phyloP scores from a whole-genome alignment of 371 early-diverging fungal genomes.

The Umbelopsis sp. region DNA sequence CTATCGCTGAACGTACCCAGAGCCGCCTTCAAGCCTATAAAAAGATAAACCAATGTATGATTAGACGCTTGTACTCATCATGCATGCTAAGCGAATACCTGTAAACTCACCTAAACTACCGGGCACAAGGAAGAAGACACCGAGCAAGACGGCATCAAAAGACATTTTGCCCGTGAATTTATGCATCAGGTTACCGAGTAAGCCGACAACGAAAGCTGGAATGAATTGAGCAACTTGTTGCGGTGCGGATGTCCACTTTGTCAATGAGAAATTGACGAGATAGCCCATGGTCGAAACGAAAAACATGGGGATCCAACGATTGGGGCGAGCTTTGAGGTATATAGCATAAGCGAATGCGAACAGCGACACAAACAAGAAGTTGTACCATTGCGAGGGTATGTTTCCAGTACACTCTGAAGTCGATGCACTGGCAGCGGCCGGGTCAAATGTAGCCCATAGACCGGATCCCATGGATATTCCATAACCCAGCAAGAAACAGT shows the following conservation, averaged over 20 bases:
- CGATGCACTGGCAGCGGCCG: slow-evolving; percentile 26
- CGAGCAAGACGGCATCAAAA: slow-evolving; percentile 58
- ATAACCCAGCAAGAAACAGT: slow-evolving; percentile 78
- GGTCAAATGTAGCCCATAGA: slow-evolving; percentile 45
- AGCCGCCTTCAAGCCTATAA: slow-evolving; percentile 46
- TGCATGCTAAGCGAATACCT: not conserved
- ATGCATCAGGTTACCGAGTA: slow-evolving; percentile 56
- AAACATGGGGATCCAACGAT: slow-evolving; percentile 48
- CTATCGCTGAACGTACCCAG: slow-evolving; percentile 47
- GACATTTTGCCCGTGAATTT: slow-evolving; percentile 59
- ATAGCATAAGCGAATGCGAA: slow-evolving; percentile 51
- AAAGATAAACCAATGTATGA: not conserved
- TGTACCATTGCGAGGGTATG: slow-evolving; percentile 32
- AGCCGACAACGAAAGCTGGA: slow-evolving; percentile 60
- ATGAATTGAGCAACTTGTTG: slow-evolving; percentile 48
- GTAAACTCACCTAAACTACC: slow-evolving; percentile 46
- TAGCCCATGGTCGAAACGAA: slow-evolving; percentile 41
- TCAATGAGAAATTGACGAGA: slow-evolving; percentile 37
- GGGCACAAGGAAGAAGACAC: slow-evolving; percentile 60
- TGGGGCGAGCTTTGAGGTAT: slow-evolving; percentile 42
- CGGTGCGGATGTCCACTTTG: slow-evolving; percentile 51
- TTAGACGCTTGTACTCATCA: not conserved
- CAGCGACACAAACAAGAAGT: slow-evolving; percentile 42
- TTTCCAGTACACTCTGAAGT: slow-evolving; percentile 30
- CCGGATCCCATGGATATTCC: slow-evolving; percentile 77